Percentiles rank a stretch among this genome's conserved stretches.
These are phyloP conservation scores for Sphagnum magellanicum DNA, from an alignment of 228 moss, liverwort and hornwort genomes.

Conservation along the genomic window DNA sequence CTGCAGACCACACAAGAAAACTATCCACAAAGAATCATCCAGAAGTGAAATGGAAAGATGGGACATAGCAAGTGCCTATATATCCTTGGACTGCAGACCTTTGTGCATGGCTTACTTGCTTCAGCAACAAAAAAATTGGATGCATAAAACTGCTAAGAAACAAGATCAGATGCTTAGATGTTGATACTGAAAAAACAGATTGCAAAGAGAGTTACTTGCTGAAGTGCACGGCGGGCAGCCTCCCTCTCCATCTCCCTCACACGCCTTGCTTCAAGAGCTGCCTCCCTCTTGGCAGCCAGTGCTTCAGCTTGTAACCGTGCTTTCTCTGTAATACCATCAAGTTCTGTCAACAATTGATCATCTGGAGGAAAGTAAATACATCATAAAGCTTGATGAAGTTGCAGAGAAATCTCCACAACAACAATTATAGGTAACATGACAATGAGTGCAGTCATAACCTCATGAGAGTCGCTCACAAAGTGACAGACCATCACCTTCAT, in stretches of 20 bases:
- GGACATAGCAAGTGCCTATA: too few species aligned
- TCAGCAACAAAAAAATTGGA: neutral
- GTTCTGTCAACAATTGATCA: neutral
- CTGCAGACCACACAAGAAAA: neutral
- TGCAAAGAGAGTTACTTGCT: slow-evolving; percentile 15
- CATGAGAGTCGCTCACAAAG: too few species aligned
- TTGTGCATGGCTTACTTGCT: neutral
- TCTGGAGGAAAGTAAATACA: neutral
- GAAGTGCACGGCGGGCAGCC: slow-evolving; percentile 23
- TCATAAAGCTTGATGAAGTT: neutral
- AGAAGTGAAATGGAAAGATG: neutral
- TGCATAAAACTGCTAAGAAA: too few species aligned
- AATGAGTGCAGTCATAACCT: too few species aligned
- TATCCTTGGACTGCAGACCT: too few species aligned
- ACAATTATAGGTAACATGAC: too few species aligned
- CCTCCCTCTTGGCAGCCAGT: slow-evolving; percentile 29
- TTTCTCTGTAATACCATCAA: slow-evolving; percentile 21
- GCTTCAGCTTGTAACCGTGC: slow-evolving; percentile 45
- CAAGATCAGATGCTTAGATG: too few species aligned
- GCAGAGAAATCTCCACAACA: too few species aligned
- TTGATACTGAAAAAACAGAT: neutral
- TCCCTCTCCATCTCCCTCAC: slow-evolving; percentile 31
- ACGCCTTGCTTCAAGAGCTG: slow-evolving; percentile 19
- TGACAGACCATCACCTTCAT: too few species aligned
- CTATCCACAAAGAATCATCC: neutral